Evolutionary conservation across 2,329 filamentous ascomycete genomes (phyloP), one percentile per base, ranked within the genome.

Genomic region (Aspergillus sp.): DNA sequence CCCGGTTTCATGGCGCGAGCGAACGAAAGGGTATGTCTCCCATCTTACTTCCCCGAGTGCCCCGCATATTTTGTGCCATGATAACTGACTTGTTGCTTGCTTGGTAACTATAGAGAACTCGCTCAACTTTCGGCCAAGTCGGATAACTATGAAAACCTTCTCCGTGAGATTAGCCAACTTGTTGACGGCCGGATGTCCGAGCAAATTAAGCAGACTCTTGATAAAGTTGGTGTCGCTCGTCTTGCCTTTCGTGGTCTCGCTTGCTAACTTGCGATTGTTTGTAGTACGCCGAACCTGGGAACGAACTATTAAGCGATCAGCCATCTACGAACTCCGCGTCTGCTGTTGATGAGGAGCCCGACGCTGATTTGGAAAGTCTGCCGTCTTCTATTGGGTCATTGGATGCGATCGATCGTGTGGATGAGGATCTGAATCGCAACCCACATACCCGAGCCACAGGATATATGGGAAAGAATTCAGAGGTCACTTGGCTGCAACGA

Each of bases 381-480:
- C 66, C 69, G 37, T 74, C 72, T 8, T 72, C 70, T 6, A 73
- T 74, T 46, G 77, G 77, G 6, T 79, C 77, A 1, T 70, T 77
- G 30, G 76, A 78, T 40, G 75, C 75, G 5, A 74, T 78, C 20
- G 77, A 79, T 59, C 70, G 74, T n/a, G 74, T 78, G 13, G 73
- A 78, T 48, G 76, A 79, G 61, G 77, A 80, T 46, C 64, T 78
- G 48, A 76, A 77, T 19, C 70, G 73, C 45, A 70, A 62, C 53
- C 70, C 73, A 59, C 60, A 68, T 41, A 67, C 73, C 2, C 64
- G 74, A 53, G 70, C 73, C 7, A 78, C 74, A 1, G 75, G 76
- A 1, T 79, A 74, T 59, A 75, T 77, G 68, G 77, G 77, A 3
- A 79, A 79, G 58, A 78, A 77, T 41, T 79, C 77, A 1, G 77